Base-by-base conservation (phyloP, 1,284 basidiomycete species). In the Ceratobasidium sp. region DNA sequence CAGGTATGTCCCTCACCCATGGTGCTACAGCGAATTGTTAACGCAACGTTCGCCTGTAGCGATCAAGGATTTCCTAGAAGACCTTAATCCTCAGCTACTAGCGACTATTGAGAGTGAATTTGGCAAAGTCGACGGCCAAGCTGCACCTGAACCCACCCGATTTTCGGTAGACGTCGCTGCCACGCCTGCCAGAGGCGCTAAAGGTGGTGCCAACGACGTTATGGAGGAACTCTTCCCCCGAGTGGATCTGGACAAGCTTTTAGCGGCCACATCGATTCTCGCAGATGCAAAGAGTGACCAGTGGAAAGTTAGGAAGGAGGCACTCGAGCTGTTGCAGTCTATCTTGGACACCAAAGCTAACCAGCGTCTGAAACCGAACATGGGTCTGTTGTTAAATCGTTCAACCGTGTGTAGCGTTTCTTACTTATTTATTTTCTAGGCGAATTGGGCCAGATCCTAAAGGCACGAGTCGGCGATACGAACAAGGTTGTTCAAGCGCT, bases 291-390 rank as follows among this genome's bases (percentile, higher is more conserved):
- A 95, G 85, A 95, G 91, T 80, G 98, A 99, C 80, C 92, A 95
- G 0, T 99, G 98, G 98, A 99, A 99, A 85, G 91, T 90, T 6
- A 93, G 97, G 85, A 99, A 99, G 84, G 98, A 98, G 82, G 96
- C 94, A 0, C 87, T 99, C 75, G 98, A 99, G 82, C 87, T 88
- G 0, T 85, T 99, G 17, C 93, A 95, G 80, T 90, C 89, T 0
- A 89, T 96, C 71, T 85, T 99, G 54, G 95, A 98, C 81, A 92
- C 95, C 84, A 94, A 95, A 71, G 88, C 90, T 62, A 99, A 99
- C 83, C 96, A 97, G 80, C 91, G 98, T 9, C 83, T 99, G 76
- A 98, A 99, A 83, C 90, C 95, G 11, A 90, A 86, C 44, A 95
- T 99, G 91, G 95, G 95, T 94, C 82, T 80, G 89, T 84, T 32